Evolutionary conservation across 805 yeast genomes (phyloP).

Genomic region (Kuraishia capsulata): DNA sequence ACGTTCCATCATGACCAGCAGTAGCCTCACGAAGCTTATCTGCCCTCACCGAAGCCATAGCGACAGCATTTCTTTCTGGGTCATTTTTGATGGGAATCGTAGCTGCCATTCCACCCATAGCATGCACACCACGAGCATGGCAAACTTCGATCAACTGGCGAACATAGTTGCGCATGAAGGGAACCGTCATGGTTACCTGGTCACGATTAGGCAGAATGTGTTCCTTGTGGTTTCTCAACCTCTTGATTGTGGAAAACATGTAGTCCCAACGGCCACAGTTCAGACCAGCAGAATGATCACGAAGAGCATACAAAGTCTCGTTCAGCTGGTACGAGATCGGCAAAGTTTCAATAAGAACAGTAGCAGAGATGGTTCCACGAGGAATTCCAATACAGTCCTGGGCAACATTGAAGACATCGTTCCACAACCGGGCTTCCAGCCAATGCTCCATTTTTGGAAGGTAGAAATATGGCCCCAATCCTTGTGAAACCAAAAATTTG

Average conservation of each 20-base stretch:
- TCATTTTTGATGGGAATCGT: slow-evolving; percentile 76
- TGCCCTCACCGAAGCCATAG: slow-evolving; percentile 63
- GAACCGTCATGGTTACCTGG: slow-evolving; percentile 71
- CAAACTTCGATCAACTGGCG: slow-evolving; percentile 63
- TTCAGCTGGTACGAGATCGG: slow-evolving; percentile 87
- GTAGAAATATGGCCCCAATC: slow-evolving; percentile 76
- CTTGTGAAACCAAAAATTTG: slow-evolving; percentile 45
- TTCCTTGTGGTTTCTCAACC: slow-evolving; percentile 58
- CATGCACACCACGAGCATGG: slow-evolving; percentile 74
- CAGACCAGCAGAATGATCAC: slow-evolving; percentile 71
- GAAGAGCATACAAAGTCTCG: slow-evolving; percentile 68
- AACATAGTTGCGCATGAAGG: slow-evolving; percentile 75
- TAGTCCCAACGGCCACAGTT: slow-evolving; percentile 91
- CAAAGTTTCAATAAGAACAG: slow-evolving; percentile 73
- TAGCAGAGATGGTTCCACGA: slow-evolving; percentile 74
- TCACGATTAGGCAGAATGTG: slow-evolving; percentile 73
- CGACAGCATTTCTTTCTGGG: slow-evolving; percentile 49
- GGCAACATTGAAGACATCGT: slow-evolving; percentile 66
- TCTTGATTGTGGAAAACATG: slow-evolving; percentile 72
- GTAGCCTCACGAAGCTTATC: slow-evolving; percentile 72
- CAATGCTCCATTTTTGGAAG: slow-evolving; percentile 85
- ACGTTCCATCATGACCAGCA: slow-evolving; percentile 81
- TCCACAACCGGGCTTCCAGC: slow-evolving; percentile 77
- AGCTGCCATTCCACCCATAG: slow-evolving; percentile 91
- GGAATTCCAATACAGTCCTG: slow-evolving; percentile 63